Evolutionary conservation across 768 basidiomycete genomes (phyloP), one percentile per base, ranked within the genome.

Genomic region (Termitomyces sp.): DNA sequence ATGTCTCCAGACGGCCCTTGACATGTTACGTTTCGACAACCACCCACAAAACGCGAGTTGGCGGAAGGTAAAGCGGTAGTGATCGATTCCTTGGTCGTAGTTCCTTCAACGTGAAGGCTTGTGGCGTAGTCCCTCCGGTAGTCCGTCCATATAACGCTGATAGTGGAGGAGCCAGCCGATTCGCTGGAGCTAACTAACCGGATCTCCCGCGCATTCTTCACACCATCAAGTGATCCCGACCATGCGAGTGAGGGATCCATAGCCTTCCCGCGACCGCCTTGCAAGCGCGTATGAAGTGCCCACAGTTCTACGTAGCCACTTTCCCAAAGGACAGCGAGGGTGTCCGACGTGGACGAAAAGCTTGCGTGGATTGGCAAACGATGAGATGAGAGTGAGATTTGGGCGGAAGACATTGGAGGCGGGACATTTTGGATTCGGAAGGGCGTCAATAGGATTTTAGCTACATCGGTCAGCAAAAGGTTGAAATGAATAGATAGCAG

Each of bases 381-480:
- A n/a, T 70, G 60, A 13, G 65, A 47, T 15, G 67, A 65, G 16
- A 77, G 58, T 0, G 68, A 37, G 12, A 82, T 74, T 60, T 78
- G 72, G 60, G 80, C 78, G 1, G 93, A 88, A 1, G 87, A 91
- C 93, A 97, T 95, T 0, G 97, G 97, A n/a, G 97, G 97, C n/a
- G 96, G 97, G 5, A 96, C 82, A 68, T 97, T 98, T 73, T 96
- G 92, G 0, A 85, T 82, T 42, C 95, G 83, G 80, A 98, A 98
- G 16, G 97, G 91, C 2, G 96, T 99, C 42, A 99, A 76, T 3
- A 95, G 82, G 57, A 93, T 74, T 22, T 76, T 77, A 2, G 84
- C 95, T 96, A 69, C 95, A 36, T 20, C 31, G n/a, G 37, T 41
- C 18, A 55, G 34, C 48, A 41, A 34, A 22, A 44, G 6, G 3